Base-by-base conservation (phyloP, 2,329 filamentous ascomycete species). In the Xylaria sp. region DNA sequence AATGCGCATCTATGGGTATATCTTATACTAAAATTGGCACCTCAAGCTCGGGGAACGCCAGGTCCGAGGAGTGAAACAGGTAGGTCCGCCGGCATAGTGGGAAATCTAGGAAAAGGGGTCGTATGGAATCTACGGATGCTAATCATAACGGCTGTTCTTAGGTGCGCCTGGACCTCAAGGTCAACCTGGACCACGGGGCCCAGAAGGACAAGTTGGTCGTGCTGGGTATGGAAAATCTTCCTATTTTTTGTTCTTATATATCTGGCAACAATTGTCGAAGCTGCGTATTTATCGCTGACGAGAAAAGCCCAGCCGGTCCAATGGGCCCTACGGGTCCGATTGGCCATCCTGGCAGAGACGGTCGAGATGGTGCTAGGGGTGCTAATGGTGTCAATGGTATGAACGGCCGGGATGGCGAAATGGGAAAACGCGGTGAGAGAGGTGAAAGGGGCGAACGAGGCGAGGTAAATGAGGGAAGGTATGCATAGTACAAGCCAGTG, bases 51-150 rank as follows among this genome's bases (percentile, higher is more conserved):
- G 9, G 70, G 70, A 31, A 10, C 9, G 2, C 9, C 48, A 4
- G 68, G 70, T n/a, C 62, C 59, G 20, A 65, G 18, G 43, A 68
- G 70, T 49, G 67, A 68, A 23, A 36, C 25, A 28, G 70, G 70
- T 64, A 48, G 49, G 58, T 62, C n/a, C 3, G 33, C 55, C 12
- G 18, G 20, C 28, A 12, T 13, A 7, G 18, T 28, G 23, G 51
- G 2, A 41, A 18, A 18, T 15, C 3, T 25, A 10, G 9, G 6
- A 20, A 6, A 25, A 1, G 48, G 18, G 3, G 10, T 58, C 3
- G 13, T 46, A n/a, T n/a, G 18, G 9, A 31, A 23, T 15, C 8
- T 43, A 25, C 1, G 0, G 5, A n/a, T 9, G 20, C 64, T 62
- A 33, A 68, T 43, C 20, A 20, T 25, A 4, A 23, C 23, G 13